Conservation (phyloP, 2,329 filamentous ascomycete species). For the Chrysosporium keratinophilum region DNA sequence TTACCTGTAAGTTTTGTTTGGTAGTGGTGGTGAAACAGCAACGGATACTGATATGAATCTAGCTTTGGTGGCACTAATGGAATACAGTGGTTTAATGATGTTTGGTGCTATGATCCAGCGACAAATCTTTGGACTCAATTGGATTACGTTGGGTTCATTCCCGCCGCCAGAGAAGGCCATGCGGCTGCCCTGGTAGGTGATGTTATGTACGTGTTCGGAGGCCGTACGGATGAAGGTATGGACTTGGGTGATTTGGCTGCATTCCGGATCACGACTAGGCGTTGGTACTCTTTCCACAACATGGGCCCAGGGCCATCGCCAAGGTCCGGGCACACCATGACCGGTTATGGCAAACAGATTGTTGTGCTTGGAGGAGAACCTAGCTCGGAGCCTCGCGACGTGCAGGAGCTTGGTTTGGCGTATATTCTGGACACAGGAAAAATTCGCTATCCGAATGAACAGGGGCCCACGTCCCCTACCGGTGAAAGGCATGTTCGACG, state of each 20-base stretch:
- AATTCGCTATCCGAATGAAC: constrained; percentile 87
- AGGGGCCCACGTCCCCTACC: constrained; percentile 29
- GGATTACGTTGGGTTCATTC: constrained; percentile 96
- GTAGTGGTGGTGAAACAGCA: background rate
- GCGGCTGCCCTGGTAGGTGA: constrained; percentile 88
- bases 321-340: constrained; percentile 95
- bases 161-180: constrained; percentile 84
- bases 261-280: constrained; percentile 66
- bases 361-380: constrained; percentile 90
- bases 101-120: constrained; percentile 87
- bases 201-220: constrained; percentile 98
- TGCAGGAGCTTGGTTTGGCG: constrained; percentile 74
- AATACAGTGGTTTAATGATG: constrained; percentile 95
- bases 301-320: constrained; percentile 95
- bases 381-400: constrained; percentile 70
- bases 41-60: constrained; percentile 15
- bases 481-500: constrained; percentile 35
- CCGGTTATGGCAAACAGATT: constrained; percentile 80
- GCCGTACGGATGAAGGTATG: constrained; percentile 81
- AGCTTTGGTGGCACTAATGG: constrained; percentile 98
- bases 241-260: constrained; percentile 91
- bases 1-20: constrained; percentile 59
- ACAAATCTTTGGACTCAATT: constrained; percentile 76
- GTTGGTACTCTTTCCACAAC: constrained; percentile 99
- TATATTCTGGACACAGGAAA: constrained; percentile 93